Evolutionary conservation across 768 basidiomycete genomes (phyloP), one percentile per base, ranked within the genome.

Genomic region (Mycena filopes): DNA sequence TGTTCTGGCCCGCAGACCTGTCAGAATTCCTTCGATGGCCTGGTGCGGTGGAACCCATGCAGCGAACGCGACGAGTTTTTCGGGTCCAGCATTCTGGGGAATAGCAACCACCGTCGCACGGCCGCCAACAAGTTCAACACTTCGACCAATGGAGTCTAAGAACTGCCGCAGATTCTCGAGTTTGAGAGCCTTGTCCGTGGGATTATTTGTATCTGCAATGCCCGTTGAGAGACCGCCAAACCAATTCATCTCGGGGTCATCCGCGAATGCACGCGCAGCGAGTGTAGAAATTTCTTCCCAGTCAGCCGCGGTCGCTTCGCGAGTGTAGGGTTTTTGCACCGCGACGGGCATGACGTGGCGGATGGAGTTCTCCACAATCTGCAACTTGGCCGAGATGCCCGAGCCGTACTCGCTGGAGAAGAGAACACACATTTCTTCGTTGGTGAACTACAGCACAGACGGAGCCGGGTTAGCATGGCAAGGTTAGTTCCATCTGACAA

Each of bases 211-310:
- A 13, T 45, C 61, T 6, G 18, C 42, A 23, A 54, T 38, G 13
- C 55, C 61, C 10, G 33, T 63, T 4, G 51, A 55, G 1, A 55
- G 54, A 7, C 61, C 61, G 9, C 21, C 61, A 20, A 63, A 63
- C 61, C 61, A 63, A 38, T 63, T 63, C 54, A 63, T 49, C 41
- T 63, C 62, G 18, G 62, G 62, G 21, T 57, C 62, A 23, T 55
- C 33, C 15, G 36, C 38, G n/a, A 63, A 63, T 11, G 62, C 62
- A 55, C 45, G 62, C 2, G 62, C 53, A 20, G 38, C 25, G 28
- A 63, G 48, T 3, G 51, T 16, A 15, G 62, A 40, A 4, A 63
- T 63, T 26, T 56, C 46, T 2, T 56, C 62, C 3, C 42, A 42
- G 36, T 63, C 54, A 2, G 62, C 18, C 15, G 25, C 28, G n/a